phyloP scores from a whole-genome alignment of 106 monocot species.

The Dioscorea alata region DNA sequence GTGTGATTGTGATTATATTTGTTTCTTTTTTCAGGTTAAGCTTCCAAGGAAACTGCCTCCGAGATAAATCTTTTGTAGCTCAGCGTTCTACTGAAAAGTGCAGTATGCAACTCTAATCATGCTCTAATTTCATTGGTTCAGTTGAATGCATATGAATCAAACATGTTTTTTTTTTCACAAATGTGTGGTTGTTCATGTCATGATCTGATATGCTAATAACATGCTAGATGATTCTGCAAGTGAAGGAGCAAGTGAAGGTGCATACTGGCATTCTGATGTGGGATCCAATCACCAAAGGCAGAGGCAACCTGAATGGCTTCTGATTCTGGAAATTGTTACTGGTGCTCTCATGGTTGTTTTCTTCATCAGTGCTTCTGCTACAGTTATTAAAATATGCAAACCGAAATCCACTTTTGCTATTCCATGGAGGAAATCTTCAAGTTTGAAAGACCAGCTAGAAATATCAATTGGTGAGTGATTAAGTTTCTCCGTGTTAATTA shows the following conservation, averaged over 20 bases:
- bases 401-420: slow-evolving; percentile 21
- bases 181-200: too few relatives aligned
- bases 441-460: slow-evolving; percentile 25
- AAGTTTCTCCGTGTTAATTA: neutral
- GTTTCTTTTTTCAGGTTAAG: slow-evolving; percentile 41
- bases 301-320: slow-evolving; percentile 69
- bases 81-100: slow-evolving; percentile 56
- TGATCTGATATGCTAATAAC: too few relatives aligned
- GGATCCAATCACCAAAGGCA: slow-evolving; percentile 18
- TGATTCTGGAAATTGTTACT: slow-evolving; percentile 64
- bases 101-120: slow-evolving; percentile 16
- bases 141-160: too few relatives aligned
- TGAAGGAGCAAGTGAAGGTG: slow-evolving; percentile 1
- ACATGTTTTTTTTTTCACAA: too few relatives aligned
- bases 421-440: slow-evolving; percentile 40
- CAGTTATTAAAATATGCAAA: slow-evolving; percentile 31
- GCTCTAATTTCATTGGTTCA: neutral
- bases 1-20: neutral
- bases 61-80: slow-evolving; percentile 25
- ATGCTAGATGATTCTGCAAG: slow-evolving; percentile 1
- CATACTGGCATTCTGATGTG: slow-evolving; percentile 9
- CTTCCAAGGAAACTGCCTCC: slow-evolving; percentile 75
- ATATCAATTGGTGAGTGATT: slow-evolving; percentile 53
- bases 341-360: slow-evolving; percentile 35
- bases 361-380: slow-evolving; percentile 20